These are phyloP conservation scores for Barbarea vulgaris DNA, from an alignment of 345 rosid genomes.

Conservation along the genomic window DNA sequence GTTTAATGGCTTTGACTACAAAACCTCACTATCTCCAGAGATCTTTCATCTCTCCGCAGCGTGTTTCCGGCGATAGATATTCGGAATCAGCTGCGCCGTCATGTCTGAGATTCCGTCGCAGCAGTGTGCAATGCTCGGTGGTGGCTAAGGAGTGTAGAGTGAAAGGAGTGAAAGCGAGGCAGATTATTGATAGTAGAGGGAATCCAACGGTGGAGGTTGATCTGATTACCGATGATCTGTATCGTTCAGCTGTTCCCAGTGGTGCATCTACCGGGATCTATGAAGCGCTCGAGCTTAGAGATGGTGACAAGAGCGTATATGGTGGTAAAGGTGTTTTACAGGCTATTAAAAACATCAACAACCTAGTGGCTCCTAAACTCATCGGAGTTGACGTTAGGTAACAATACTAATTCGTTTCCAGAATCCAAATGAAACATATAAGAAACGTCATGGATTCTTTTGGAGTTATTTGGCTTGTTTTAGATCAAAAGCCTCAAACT, in stretches of 20 bases:
- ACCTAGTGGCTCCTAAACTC: conserved; percentile 83
- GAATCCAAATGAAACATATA: neutral
- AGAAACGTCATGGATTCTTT: neutral
- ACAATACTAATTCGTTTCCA: neutral
- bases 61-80: conserved; percentile 35
- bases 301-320: conserved; percentile 78
- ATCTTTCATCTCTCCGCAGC: conserved; percentile 38
- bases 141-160: conserved; percentile 60
- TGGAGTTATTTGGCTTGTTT: neutral
- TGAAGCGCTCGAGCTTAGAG: conserved; percentile 94
- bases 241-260: conserved; percentile 95
- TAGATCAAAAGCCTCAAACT: neutral
- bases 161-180: conserved; percentile 85
- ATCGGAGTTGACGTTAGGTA: conserved; percentile 92
- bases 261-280: conserved; percentile 99
- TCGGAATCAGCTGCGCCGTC: conserved; percentile 38
- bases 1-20: conserved; percentile 59
- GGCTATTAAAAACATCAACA: conserved; percentile 76
- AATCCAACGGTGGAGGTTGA: conserved; percentile 99
- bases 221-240: conserved; percentile 72
- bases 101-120: conserved; percentile 42
- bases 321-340: conserved; percentile 93
- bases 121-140: conserved; percentile 57
- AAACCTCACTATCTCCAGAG: conserved; percentile 47
- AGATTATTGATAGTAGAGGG: conserved; percentile 98